Conservation (phyloP, 805 yeast genomes). For the Sugiyamaella boreocaroliniensis region DNA sequence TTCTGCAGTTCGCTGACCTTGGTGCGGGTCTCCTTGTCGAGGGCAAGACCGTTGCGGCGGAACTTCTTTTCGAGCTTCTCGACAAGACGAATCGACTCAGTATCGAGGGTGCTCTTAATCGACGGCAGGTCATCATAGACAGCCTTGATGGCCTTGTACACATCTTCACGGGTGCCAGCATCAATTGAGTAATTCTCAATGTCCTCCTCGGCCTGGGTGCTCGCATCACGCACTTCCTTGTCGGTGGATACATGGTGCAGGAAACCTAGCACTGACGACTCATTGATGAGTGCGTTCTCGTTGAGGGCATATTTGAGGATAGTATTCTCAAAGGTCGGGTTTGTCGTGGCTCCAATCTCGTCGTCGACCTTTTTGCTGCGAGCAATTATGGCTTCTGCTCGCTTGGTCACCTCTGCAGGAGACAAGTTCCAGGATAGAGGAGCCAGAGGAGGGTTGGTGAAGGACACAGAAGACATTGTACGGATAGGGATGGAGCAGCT, state of each 20-base stretch:
- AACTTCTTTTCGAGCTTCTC: constrained; percentile 51
- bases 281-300: constrained; percentile 43
- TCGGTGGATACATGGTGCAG: constrained; percentile 65
- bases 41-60: constrained; percentile 62
- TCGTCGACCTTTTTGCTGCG: constrained; percentile 46
- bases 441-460: constrained; percentile 2
- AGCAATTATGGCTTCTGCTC: constrained; percentile 41
- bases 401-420: constrained; percentile 40
- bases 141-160: constrained; percentile 51
- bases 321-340: constrained; percentile 51
- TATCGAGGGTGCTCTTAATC: constrained; percentile 33
- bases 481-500: background rate
- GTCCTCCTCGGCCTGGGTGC: constrained; percentile 54
- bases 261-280: constrained; percentile 51
- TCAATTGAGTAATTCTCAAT: constrained; percentile 57
- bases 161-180: constrained; percentile 57
- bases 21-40: constrained; percentile 49
- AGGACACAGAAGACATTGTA: constrained; percentile 1
- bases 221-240: constrained; percentile 64
- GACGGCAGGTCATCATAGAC: constrained; percentile 37
- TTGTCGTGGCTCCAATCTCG: constrained; percentile 41
- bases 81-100: constrained; percentile 52
- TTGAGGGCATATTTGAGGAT: constrained; percentile 46
- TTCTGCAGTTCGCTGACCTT: constrained; percentile 53
- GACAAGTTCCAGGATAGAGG: constrained; percentile 55